A percentile compares a stretch with the other conserved stretches of the same genome.
These are phyloP conservation scores for Pythium rhizo-oryzae DNA, from an alignment of 352 stramenopile species.

Conservation along the genomic window DNA sequence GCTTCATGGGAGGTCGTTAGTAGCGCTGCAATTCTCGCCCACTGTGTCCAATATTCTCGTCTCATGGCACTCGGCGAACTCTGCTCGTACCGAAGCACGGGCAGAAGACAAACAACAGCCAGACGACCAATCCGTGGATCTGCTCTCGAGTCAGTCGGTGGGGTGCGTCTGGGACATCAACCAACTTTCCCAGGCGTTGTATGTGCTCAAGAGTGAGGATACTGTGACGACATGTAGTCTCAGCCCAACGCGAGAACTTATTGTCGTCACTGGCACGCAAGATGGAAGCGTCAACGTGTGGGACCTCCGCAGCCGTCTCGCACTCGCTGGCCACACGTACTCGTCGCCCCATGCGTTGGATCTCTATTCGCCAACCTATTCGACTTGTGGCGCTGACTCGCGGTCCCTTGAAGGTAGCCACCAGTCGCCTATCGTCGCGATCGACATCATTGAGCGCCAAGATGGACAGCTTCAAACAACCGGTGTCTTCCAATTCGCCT, in stretches of 20 bases:
- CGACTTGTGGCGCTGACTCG: slow-evolving; percentile 55
- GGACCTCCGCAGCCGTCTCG: slow-evolving; percentile 46
- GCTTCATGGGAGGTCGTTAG: slow-evolving; percentile 37
- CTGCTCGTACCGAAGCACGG: not conserved
- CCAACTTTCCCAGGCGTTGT: slow-evolving; percentile 41
- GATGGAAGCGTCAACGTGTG: slow-evolving; percentile 71
- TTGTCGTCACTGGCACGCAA: slow-evolving; percentile 56
- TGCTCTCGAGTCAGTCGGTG: slow-evolving; percentile 43
- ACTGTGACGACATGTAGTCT: slow-evolving; percentile 41
- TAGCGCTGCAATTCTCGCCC: slow-evolving; percentile 50
- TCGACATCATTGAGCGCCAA: slow-evolving; percentile 41
- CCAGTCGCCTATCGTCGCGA: slow-evolving; percentile 45
- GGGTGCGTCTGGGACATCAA: slow-evolving; percentile 74
- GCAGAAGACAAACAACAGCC: not conserved
- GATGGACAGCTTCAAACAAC: not conserved
- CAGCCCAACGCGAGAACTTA: slow-evolving; percentile 53
- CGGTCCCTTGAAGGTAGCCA: slow-evolving; percentile 38
- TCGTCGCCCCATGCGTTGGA: slow-evolving; percentile 13
- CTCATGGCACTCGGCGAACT: slow-evolving; percentile 33
- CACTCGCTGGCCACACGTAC: slow-evolving; percentile 1
- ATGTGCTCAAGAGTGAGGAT: slow-evolving; percentile 57
- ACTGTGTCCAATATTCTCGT: slow-evolving; percentile 53
- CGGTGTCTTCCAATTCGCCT: slow-evolving; percentile 67
- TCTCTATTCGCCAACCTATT: slow-evolving; percentile 56
- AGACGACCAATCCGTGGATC: slow-evolving; percentile 6